Evolutionary conservation across 2,329 filamentous ascomycete species (phyloP), one percentile per base, ranked within the genome.

Genomic region (Colletotrichum ledebouriae): DNA sequence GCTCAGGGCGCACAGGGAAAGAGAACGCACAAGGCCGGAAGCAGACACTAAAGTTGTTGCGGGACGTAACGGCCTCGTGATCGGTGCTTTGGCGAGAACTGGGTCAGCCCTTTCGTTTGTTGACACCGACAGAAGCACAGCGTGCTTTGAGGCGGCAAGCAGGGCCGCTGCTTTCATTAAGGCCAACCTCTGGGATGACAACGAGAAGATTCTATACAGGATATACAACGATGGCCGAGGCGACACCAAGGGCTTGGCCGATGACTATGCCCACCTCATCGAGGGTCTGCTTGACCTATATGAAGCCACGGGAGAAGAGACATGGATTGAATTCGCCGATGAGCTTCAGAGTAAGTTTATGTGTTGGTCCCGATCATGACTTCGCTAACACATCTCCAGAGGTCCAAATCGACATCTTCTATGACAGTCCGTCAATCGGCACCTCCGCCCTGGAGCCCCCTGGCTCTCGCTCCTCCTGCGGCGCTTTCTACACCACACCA

Each of bases 201-300:
- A 82, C 0, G 85, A 83, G 0, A 86, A 87, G 53, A 86, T 87
- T 3, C 81, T 98, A 15, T 92, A 90, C 76, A 87, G 94, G 57
- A 88, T 95, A 47, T 97, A 91, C 79, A 88, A 89, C 34, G 87
- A 90, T 69, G 85, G 88, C 71, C 82, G 85, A 2, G 84, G 88
- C 9, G 89, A 90, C 33, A 84, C 88, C 17, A 90, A 89, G 0
- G 94, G 88, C 0, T 97, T 98, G 78, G 93, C 95, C 1, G 96
- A 98, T 73, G 96, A 99, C 80, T 98, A 98, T 76, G 94, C 95
- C 3, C 97, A 95, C 78, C 78, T 98, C 46, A 92, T 94, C 57
- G 88, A 91, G 57, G 95, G 94, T 0, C 83, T 98, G 1, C 82
- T 98, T 64, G 91, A 94, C 72, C 86, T 98, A 33, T 97, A 97